Percentiles rank a stretch among this genome's conserved stretches.
Conservation (phyloP, 805 yeast species). For the Saturnispora sanitii region DNA sequence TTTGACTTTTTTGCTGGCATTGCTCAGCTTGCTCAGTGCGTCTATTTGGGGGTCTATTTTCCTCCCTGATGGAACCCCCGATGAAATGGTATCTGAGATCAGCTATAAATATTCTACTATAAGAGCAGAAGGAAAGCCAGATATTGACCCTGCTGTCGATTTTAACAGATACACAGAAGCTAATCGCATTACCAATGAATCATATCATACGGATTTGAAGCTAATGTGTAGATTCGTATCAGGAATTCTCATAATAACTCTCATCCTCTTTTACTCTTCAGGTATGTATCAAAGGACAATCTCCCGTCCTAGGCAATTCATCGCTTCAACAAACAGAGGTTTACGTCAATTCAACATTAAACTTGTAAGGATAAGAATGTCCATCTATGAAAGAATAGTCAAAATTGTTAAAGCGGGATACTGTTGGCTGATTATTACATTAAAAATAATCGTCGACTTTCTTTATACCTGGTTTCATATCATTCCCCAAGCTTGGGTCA, state of each 20-base stretch:
- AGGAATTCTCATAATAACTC: slow-evolving; percentile 53
- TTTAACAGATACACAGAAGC: too few relatives aligned
- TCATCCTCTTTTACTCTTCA: slow-evolving; percentile 69
- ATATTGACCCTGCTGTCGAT: too few relatives aligned
- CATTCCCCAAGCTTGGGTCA: slow-evolving; percentile 3
- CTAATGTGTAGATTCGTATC: slow-evolving; percentile 44
- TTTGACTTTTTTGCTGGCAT: slow-evolving; percentile 40
- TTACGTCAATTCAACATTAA: slow-evolving; percentile 73
- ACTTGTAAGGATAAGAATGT: slow-evolving; percentile 49
- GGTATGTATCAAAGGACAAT: slow-evolving; percentile 88
- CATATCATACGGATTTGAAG: slow-evolving; percentile 15
- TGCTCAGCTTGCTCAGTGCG: slow-evolving; percentile 21
- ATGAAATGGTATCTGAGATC: too few relatives aligned
- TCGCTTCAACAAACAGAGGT: slow-evolving; percentile 82
- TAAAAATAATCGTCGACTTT: slow-evolving; percentile 1
- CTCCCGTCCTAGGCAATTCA: slow-evolving; percentile 67
- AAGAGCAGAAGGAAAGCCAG: too few relatives aligned
- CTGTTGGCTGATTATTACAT: background rate
- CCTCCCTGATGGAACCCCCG: background rate
- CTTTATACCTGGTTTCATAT: slow-evolving; percentile 6
- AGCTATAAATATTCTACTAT: too few relatives aligned
- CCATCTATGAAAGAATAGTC: slow-evolving; percentile 7
- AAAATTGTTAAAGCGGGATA: background rate
- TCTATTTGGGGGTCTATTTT: slow-evolving; percentile 4
- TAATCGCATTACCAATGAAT: too few relatives aligned